Percentiles rank a stretch among this genome's conserved stretches.
Conservation (phyloP, 176 grass and related monocot genomes). For the Microstegium vimineum region DNA sequence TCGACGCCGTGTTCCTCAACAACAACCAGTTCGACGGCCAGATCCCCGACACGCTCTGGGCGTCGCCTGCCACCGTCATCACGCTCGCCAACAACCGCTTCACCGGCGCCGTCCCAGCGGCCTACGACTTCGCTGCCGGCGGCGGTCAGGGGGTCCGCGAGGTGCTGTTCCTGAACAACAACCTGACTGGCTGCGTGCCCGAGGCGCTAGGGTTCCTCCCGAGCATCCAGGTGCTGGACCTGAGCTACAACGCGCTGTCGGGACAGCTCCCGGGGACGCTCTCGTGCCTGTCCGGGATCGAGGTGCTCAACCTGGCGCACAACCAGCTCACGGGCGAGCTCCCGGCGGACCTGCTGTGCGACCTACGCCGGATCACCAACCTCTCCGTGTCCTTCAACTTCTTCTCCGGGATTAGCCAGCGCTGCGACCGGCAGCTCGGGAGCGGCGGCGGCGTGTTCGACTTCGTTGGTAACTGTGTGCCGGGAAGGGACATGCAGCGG, state of each 20-base stretch:
- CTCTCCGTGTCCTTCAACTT: slow-evolving; percentile 87
- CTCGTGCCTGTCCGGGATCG: slow-evolving; percentile 69
- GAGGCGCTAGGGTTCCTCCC: slow-evolving; percentile 67
- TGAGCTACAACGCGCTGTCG: slow-evolving; percentile 73
- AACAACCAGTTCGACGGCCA: slow-evolving; percentile 75
- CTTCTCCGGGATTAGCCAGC: slow-evolving; percentile 72
- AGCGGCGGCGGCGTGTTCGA: slow-evolving; percentile 62
- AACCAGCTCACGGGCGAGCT: slow-evolving; percentile 78
- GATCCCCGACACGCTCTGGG: slow-evolving; percentile 71
- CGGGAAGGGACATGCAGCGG: slow-evolving; percentile 65
- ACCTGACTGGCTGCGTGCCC: slow-evolving; percentile 84
- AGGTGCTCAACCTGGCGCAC: slow-evolving; percentile 94
- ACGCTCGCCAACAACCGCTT: slow-evolving; percentile 83
- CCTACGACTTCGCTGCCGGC: slow-evolving; percentile 41
- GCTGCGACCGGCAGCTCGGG: slow-evolving; percentile 48
- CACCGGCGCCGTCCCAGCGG: slow-evolving; percentile 54
- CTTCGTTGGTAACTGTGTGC: slow-evolving; percentile 84
- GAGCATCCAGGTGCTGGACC: slow-evolving; percentile 73
- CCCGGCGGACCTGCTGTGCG: slow-evolving; percentile 62
- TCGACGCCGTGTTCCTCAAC: slow-evolving; percentile 91
- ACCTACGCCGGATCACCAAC: slow-evolving; percentile 71
- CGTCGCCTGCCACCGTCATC: slow-evolving; percentile 69
- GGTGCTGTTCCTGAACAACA: slow-evolving; percentile 86
- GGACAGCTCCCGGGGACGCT: slow-evolving; percentile 66
- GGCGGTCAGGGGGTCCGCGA: slow-evolving; percentile 56